phyloP scores from a whole-genome alignment of 768 basidiomycete genomes.

The Boletus bicolor region DNA sequence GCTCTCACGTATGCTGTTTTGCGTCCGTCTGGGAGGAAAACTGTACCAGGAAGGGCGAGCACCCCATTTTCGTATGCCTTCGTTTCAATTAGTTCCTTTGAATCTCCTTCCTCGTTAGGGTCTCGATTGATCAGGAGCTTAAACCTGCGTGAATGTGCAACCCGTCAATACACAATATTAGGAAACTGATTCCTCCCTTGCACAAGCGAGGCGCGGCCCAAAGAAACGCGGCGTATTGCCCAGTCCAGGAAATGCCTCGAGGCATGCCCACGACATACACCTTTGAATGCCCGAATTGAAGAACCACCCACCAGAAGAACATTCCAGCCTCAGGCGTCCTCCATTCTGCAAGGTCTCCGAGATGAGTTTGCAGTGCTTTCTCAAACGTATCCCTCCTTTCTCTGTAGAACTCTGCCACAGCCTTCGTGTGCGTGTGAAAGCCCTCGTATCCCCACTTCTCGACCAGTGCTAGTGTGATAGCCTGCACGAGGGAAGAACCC shows the following conservation, averaged over 20 bases:
- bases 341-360: slow-evolving; percentile 78
- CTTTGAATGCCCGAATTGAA: slow-evolving; percentile 9
- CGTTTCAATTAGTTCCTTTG: slow-evolving; percentile 65
- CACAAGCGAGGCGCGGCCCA: slow-evolving; percentile 4
- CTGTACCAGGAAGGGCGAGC: slow-evolving; percentile 84
- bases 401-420: slow-evolving; percentile 72
- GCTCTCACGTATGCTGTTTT: slow-evolving; percentile 77
- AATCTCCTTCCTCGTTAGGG: slow-evolving; percentile 53
- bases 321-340: slow-evolving; percentile 71
- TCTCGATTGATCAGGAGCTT: slow-evolving; percentile 50
- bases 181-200: slow-evolving; percentile 2
- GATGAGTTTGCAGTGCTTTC: slow-evolving; percentile 66
- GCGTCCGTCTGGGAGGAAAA: slow-evolving; percentile 71
- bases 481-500: slow-evolving; percentile 60
- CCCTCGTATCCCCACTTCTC: slow-evolving; percentile 74
- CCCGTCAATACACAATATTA: slow-evolving; percentile 18
- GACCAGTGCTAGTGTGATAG: slow-evolving; percentile 55
- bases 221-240: neutral
- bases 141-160: slow-evolving; percentile 48
- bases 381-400: slow-evolving; percentile 77
- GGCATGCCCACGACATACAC: slow-evolving; percentile 3
- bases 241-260: neutral
- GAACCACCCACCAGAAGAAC: slow-evolving; percentile 73
- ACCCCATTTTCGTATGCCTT: slow-evolving; percentile 80
- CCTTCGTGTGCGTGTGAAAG: slow-evolving; percentile 64